Base-by-base conservation (phyloP, 2,329 filamentous ascomycete species). In the Aspergillus sp. region DNA sequence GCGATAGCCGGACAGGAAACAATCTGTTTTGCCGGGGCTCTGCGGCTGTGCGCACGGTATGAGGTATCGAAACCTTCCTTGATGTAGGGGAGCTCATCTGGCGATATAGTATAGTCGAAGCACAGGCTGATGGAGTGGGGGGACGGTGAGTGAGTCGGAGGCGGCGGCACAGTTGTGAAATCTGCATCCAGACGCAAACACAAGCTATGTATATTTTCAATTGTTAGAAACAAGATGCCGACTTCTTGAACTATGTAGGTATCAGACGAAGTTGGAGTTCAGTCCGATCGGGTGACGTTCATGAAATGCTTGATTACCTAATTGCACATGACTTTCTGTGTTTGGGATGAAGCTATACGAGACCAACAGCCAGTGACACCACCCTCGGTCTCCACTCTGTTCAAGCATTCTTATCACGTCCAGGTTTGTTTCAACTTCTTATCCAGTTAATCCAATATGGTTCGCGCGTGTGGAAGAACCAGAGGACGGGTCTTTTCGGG, bases 31-130 rank as follows among this genome's bases (percentile, higher is more conserved):
- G 85, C 57, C 91, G 86, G 43, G 88, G 90, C 69, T 95, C 89
- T 40, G 82, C 75, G 3, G 89, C 87, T 11, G 91, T 96, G 53
- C 90, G 84, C 64, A 91, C 84, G 58, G 89, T 78, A 68, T 95
- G 90, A 19, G 78, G 76, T 46, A 77, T 67, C 1, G 71, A 75
- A 51, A 72, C 68, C 61, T 75, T 73, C 41, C 66, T 67, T 35
- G 61, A 58, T 19, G 58, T 52, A 17, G 62, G 55, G 5, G 67
- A 63, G 55, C 61, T 71, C 70, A 73, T 74, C 44, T 62, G 59
- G 62, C 55, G 46, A 3, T 31, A 14, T 23, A 40, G 31, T 19
- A 17, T 35, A 14, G 21, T 24, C 40, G 47, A 24, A 9, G n/a
- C 49, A 35, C 31, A 4, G 40, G 55, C 52, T 41, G 47, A 55